Evolutionary conservation across 129 eudicot genomes (phyloP).

Genomic region (Artemisia tridentata): DNA sequence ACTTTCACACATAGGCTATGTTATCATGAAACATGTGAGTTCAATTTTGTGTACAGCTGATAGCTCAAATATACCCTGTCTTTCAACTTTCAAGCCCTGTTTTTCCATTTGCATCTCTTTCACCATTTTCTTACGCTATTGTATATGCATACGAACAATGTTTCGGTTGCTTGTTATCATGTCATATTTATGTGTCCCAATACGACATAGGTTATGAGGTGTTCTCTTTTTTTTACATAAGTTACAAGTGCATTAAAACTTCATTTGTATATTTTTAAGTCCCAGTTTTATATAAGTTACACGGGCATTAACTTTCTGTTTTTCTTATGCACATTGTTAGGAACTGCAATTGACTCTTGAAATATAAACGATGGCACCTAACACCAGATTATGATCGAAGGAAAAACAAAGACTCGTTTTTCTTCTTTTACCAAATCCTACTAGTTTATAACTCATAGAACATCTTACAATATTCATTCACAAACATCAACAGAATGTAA

Average conservation of each 20-base stretch:
- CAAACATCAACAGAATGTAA: too few relatives aligned
- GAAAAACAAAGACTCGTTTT: too few relatives aligned
- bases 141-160: too few relatives aligned
- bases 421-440: too few relatives aligned
- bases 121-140: not conserved
- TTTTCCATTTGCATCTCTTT: not conserved
- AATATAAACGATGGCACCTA: too few relatives aligned
- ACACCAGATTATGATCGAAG: too few relatives aligned
- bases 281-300: too few relatives aligned
- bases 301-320: too few relatives aligned
- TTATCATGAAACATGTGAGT: not conserved
- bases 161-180: not conserved
- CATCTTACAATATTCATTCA: too few relatives aligned
- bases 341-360: too few relatives aligned
- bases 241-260: not conserved
- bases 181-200: not conserved
- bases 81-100: not conserved
- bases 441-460: too few relatives aligned
- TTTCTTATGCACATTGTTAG: too few relatives aligned
- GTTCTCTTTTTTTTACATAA: not conserved
- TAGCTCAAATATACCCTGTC: not conserved
- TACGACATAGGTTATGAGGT: not conserved
- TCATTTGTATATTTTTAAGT: not conserved
- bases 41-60: not conserved
- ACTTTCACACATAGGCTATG: not conserved